A percentile compares a stretch with the other conserved stretches of the same genome.
phyloP scores from a whole-genome alignment of 2,329 filamentous ascomycete genomes.

The Aureobasidium sp. region DNA sequence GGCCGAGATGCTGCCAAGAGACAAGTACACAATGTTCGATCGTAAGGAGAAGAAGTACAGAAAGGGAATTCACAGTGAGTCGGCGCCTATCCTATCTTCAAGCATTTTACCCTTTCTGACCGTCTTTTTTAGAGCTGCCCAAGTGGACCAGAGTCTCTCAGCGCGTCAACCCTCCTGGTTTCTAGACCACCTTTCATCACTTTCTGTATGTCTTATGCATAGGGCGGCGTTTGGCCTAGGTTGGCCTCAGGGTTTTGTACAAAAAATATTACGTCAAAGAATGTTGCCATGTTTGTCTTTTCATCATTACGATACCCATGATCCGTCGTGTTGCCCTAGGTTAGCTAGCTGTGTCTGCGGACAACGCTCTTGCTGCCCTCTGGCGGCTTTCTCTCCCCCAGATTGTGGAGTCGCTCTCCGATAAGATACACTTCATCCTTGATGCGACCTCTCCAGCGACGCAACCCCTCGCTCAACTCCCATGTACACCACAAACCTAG shows the following conservation, averaged over 20 bases:
- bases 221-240: slow-evolving; percentile 7
- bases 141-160: slow-evolving; percentile 95
- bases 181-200: slow-evolving; percentile 42
- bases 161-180: slow-evolving; percentile 87
- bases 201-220: slow-evolving; percentile 13
- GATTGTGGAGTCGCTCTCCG: slow-evolving; percentile 90
- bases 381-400: slow-evolving; percentile 51
- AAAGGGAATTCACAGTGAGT: slow-evolving; percentile 93
- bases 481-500: slow-evolving; percentile 43
- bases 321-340: neutral
- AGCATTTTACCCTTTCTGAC: slow-evolving; percentile 21
- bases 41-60: slow-evolving; percentile 90
- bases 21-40: slow-evolving; percentile 98
- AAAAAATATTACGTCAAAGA: slow-evolving; percentile 7
- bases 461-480: slow-evolving; percentile 48
- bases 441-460: slow-evolving; percentile 70
- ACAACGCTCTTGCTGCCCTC: slow-evolving; percentile 24
- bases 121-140: slow-evolving; percentile 28
- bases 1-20: slow-evolving; percentile 86
- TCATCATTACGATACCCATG: neutral
- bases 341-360: slow-evolving; percentile 17
- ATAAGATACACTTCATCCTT: slow-evolving; percentile 94
- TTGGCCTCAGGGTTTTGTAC: neutral
- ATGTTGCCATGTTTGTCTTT: slow-evolving; percentile 1
- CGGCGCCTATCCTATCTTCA: neutral